These are phyloP conservation scores for Fusarium sp. DNA, from an alignment of 2,329 filamentous ascomycete genomes.

Conservation along the genomic window DNA sequence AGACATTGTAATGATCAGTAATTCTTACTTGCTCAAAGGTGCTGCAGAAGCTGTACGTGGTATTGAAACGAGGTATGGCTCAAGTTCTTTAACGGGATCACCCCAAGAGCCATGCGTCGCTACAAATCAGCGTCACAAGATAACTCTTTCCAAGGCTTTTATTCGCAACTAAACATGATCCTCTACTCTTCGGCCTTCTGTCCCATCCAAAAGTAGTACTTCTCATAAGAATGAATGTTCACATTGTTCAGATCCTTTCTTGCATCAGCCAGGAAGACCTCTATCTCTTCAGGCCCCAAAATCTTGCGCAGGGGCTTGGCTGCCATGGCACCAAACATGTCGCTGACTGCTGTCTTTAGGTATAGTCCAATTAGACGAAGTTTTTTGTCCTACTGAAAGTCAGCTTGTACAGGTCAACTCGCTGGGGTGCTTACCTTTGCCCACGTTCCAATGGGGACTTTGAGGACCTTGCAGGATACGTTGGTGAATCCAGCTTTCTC, in stretches of 20 bases:
- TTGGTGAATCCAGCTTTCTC: conserved; percentile 32
- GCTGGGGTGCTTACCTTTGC: not conserved
- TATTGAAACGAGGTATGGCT: fast-evolving
- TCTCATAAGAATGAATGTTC: conserved; percentile 31
- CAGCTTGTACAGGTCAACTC: fast-evolving
- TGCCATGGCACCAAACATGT: conserved; percentile 39
- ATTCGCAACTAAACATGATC: fast-evolving
- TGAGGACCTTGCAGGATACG: conserved; percentile 27
- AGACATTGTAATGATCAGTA: too few species aligned
- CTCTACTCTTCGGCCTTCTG: conserved; percentile 12
- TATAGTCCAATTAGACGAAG: conserved; percentile 30
- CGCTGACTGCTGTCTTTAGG: conserved; percentile 23
- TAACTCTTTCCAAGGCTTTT: fast-evolving
- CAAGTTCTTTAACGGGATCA: not conserved
- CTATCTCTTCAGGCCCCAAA: conserved; percentile 26
- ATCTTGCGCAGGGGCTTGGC: conserved; percentile 32
- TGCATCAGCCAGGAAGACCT: conserved; percentile 23
- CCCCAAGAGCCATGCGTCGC: fast-evolving
- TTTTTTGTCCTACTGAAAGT: conserved; percentile 25
- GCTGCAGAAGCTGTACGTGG: fast-evolving
- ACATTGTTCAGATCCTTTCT: conserved; percentile 25
- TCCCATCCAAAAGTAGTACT: conserved; percentile 40
- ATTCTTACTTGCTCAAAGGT: fast-evolving
- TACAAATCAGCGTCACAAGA: fast-evolving
- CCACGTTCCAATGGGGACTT: conserved; percentile 36